These are phyloP conservation scores for Amanita polypyramis DNA, from an alignment of 768 basidiomycete species.

Conservation along the genomic window DNA sequence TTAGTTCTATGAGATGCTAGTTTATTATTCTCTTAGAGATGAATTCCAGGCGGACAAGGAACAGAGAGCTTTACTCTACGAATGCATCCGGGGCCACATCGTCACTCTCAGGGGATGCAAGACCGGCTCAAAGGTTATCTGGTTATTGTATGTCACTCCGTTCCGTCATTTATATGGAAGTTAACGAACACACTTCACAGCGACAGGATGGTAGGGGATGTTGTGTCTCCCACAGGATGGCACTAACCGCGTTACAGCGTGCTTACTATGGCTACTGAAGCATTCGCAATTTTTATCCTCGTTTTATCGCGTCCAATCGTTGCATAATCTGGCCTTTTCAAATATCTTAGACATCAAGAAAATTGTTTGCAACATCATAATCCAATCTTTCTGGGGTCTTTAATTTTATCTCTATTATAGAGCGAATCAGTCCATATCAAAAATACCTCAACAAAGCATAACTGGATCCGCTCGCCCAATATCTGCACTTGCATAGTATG, in stretches of 20 bases:
- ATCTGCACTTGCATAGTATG: slow-evolving; percentile 6
- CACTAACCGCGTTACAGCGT: slow-evolving; percentile 19
- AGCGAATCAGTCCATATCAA: not conserved
- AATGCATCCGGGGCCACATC: slow-evolving; percentile 80
- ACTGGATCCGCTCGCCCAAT: not conserved
- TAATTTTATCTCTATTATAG: slow-evolving; percentile 5
- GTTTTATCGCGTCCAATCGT: not conserved
- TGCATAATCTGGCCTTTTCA: not conserved
- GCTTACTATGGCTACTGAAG: slow-evolving; percentile 35
- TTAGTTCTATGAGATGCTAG: slow-evolving; percentile 20
- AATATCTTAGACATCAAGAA: slow-evolving; percentile 6
- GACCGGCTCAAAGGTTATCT: slow-evolving; percentile 86
- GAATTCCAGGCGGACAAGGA: slow-evolving; percentile 67
- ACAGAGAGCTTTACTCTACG: slow-evolving; percentile 71
- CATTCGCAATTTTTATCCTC: not conserved
- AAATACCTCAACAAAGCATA: not conserved
- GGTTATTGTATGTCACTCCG: slow-evolving; percentile 55
- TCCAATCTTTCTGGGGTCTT: slow-evolving; percentile 2
- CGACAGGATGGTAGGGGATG: slow-evolving; percentile 28
- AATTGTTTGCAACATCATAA: slow-evolving; percentile 7
- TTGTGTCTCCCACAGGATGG: not conserved
- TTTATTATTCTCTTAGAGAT: slow-evolving; percentile 7
- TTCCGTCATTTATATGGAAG: not conserved
- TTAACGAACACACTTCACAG: slow-evolving; percentile 13
- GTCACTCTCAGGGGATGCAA: slow-evolving; percentile 87